Conservation (phyloP, 305 asterid genomes). For the Solanum hybrid region DNA sequence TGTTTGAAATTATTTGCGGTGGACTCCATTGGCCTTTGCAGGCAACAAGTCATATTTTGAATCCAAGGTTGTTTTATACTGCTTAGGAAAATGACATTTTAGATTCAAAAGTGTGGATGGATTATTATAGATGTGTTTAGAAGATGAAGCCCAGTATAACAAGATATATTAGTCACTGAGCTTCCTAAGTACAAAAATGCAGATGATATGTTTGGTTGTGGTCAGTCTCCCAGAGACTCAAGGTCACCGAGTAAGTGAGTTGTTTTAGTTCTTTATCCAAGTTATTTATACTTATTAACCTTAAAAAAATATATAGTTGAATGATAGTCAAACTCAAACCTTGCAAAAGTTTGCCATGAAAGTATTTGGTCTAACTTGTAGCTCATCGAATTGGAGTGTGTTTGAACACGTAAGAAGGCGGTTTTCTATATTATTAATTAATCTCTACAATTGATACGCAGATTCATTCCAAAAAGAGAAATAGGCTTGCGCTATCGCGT, state of each 20-base stretch:
- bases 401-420: background rate
- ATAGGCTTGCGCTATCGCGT: background rate
- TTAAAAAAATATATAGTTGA: background rate
- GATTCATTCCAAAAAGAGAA: background rate
- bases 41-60: background rate
- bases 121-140: background rate
- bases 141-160: background rate
- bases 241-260: background rate
- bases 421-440: background rate
- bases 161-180: background rate
- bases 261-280: background rate
- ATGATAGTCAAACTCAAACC: background rate
- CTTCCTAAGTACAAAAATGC: background rate
- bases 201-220: background rate
- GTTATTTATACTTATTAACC: background rate
- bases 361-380: background rate
- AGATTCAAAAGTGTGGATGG: background rate
- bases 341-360: background rate
- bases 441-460: background rate
- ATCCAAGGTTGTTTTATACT: background rate
- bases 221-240: background rate
- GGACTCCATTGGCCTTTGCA: background rate
- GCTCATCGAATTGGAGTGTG: background rate
- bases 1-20: background rate
- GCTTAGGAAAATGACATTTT: background rate